Percentiles rank a stretch among this genome's conserved stretches.
These are phyloP conservation scores for Passalora sequoiae DNA, from an alignment of 2,329 filamentous ascomycete species.

Conservation along the genomic window DNA sequence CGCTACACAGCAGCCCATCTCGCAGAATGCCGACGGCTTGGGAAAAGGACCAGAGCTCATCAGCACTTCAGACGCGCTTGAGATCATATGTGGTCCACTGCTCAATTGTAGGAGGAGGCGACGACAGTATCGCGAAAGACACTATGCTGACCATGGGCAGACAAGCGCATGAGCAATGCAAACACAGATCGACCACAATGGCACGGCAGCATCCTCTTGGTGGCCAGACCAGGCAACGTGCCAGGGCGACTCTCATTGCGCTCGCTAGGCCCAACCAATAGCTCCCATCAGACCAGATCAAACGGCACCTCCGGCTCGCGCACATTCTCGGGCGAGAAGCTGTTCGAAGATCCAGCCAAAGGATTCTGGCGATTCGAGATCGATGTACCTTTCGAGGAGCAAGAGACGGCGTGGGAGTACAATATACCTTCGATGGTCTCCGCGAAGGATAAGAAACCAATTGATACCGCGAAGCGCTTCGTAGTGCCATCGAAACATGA, in stretches of 20 bases:
- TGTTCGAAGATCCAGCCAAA: slow-evolving; percentile 56
- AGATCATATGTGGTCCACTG: slow-evolving; percentile 66
- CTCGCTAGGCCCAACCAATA: slow-evolving; percentile 43
- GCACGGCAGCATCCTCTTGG: slow-evolving; percentile 81
- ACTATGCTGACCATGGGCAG: not conserved
- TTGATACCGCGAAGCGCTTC: slow-evolving; percentile 45
- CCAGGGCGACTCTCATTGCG: slow-evolving; percentile 57
- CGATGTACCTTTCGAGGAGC: slow-evolving; percentile 61
- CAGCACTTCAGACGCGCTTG: slow-evolving; percentile 40
- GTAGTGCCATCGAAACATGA: slow-evolving; percentile 55
- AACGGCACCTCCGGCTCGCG: slow-evolving; percentile 27
- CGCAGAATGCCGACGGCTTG: slow-evolving; percentile 31
- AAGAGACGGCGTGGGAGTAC: slow-evolving; percentile 76
- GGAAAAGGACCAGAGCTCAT: slow-evolving; percentile 41
- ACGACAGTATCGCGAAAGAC: not conserved
- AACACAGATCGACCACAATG: slow-evolving; percentile 51
- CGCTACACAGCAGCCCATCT: slow-evolving; percentile 13
- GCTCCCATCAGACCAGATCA: slow-evolving; percentile 20
- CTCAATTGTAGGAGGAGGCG: slow-evolving; percentile 53
- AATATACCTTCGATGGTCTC: slow-evolving; percentile 58
- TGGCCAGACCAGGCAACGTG: slow-evolving; percentile 66
- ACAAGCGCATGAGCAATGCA: slow-evolving; percentile 63
- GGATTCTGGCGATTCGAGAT: slow-evolving; percentile 57
- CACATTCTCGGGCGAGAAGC: slow-evolving; percentile 48
- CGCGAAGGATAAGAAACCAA: slow-evolving; percentile 18